Evolutionary conservation across 75 land plant species (phyloP), one percentile per base, ranked within the genome.

Genomic region (Selaginella tamariscina): DNA sequence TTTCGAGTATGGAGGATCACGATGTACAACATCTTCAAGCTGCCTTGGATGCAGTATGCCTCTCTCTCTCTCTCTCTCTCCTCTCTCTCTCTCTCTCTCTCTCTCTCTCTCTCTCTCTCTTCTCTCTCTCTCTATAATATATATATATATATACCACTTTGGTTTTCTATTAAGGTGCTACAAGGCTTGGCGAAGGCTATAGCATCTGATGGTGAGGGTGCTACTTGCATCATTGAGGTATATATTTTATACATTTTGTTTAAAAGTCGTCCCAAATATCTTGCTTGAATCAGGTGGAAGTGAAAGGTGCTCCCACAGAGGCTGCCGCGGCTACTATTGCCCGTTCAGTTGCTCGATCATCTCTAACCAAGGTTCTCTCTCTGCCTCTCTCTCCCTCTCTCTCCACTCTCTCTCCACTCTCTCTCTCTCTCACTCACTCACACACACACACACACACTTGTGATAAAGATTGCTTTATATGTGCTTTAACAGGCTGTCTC

Each of bases 191-290:
- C 98, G 15, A 94, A 89, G 74, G 84, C 98, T 59, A 83, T 94
- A 54, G 98, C 98, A 65, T 94, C 83, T 82, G 98, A 94, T 85
- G 98, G 98, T 27, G 98, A 94, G 78, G 98, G 98, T 21, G 98
- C 98, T 33, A 94, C 98, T 54, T 94, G 96, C 70, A 72, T 94
- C 55, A 82, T 94, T 64, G 98, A 89, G 91, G 98, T 83, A 5
- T 39, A 15, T 39, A 39, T 15, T 39, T 5, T 15, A 73, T 67
- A 72, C 31, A 65, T 21, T 15, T 32, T 70, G 27, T 24, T 39
- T 15, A 39, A 5, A 39, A 15, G n/a, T n/a, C n/a, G n/a, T n/a
- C n/a, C n/a, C n/a, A n/a, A n/a, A n/a, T n/a, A n/a, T 39, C 49
- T 39, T 5, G 11, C 15, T 39, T 39, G 49, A 39, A 74, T 64